Base-by-base conservation (phyloP, 2,329 filamentous ascomycete species). In the Trichoderma sp. region DNA sequence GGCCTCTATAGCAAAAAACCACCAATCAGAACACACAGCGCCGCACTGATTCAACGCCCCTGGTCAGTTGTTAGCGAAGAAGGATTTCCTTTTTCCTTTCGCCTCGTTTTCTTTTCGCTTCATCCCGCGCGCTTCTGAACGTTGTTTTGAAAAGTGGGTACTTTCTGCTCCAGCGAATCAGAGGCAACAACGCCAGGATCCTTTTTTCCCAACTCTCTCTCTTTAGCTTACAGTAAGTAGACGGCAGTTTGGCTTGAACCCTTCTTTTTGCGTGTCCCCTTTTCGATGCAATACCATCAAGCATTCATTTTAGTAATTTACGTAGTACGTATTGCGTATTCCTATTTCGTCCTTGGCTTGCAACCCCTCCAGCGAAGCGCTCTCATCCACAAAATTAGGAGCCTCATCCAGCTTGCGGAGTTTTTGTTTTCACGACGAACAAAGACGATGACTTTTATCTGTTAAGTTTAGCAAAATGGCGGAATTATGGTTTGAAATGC, bases 51-150 rank as follows among this genome's bases (percentile, higher is more conserved):
- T 49, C 18, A 49, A 24, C 11, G 18, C 21, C 46, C 46, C 46
- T 13, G 21, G n/a, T n/a, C n/a, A 49, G 46, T 5, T 13, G 21
- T 13, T 10, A 10, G 21, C 8, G 3, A 21, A 10, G 5, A 4
- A 24, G n/a, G 46, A 49, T 49, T 49, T 43, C 8, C n/a, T 5
- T 24, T 49, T 49, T 11, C 18, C 4, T 8, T 21, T 55, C 11
- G 18, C 28, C 28, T 34, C 32, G 32, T 4, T 49, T 16, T 18
- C 10, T 16, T 18, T 16, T 30, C 8, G 11, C 21, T 34, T 24
- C 21, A 66, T 66, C 26, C 63, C 63, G 63, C 63, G 63, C 63
- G 63, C 26, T 58, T 58, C 18, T 43, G n/a, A 49, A n/a, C 24
- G 11, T 43, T 8, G 46, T 4, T 18, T 18, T 18, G 39, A 43